These are phyloP conservation scores for Backusella tarrabulga DNA, from an alignment of 192 early-diverging fungal genomes.

Conservation along the genomic window DNA sequence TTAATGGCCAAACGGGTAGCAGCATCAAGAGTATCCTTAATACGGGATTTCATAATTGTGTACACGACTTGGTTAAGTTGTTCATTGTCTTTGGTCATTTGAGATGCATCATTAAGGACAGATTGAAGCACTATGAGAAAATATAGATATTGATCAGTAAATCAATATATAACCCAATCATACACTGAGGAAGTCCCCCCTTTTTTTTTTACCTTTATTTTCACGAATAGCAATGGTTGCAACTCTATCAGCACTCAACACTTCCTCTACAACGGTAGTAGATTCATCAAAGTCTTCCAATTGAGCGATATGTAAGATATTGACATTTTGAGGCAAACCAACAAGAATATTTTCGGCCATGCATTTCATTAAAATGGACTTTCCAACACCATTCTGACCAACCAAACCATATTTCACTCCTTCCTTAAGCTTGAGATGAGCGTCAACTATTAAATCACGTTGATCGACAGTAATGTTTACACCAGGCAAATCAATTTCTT, in stretches of 20 bases:
- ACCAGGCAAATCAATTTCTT: slow-evolving; percentile 75
- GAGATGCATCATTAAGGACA: neutral
- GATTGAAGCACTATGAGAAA: neutral
- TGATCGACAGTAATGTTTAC: slow-evolving; percentile 79
- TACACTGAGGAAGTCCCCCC: neutral
- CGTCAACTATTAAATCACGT: slow-evolving; percentile 67
- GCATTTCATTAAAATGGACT: slow-evolving; percentile 63
- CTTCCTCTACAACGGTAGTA: slow-evolving; percentile 56
- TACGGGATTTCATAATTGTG: slow-evolving; percentile 41
- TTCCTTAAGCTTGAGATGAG: slow-evolving; percentile 72
- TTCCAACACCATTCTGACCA: slow-evolving; percentile 80
- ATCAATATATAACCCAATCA: neutral
- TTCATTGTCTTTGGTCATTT: neutral
- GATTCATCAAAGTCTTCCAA: slow-evolving; percentile 57
- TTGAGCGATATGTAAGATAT: slow-evolving; percentile 81
- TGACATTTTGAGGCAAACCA: slow-evolving; percentile 82
- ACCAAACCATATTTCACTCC: slow-evolving; percentile 78
- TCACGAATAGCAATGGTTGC: slow-evolving; percentile 44
- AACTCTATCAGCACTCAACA: slow-evolving; percentile 64
- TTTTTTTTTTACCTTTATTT: slow-evolving; percentile 12
- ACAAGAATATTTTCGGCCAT: slow-evolving; percentile 64
- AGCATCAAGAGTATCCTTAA: slow-evolving; percentile 39
- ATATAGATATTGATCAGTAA: neutral
- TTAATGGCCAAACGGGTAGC: slow-evolving; percentile 60
- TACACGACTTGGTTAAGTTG: slow-evolving; percentile 35